Percentiles rank a stretch among this genome's conserved stretches.
Conservation (phyloP, 176 grass and related monocot species). For the Carex pumila region DNA sequence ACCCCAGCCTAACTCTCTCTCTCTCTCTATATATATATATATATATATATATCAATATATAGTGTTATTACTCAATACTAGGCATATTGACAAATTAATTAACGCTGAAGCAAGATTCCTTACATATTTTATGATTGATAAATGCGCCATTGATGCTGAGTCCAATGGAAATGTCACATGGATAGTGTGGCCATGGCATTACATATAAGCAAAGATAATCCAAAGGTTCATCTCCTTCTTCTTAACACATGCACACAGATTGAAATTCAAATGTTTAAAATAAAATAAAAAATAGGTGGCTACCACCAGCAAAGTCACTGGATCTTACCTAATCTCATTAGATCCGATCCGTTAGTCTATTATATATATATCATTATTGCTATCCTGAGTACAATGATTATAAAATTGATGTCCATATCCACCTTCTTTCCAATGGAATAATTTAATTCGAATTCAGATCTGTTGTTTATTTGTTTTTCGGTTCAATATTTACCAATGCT, state of each 20-base stretch:
- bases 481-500: not conserved
- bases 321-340: not conserved
- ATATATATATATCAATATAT: too few species aligned
- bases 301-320: not conserved
- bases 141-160: conserved; percentile 8
- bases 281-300: not conserved
- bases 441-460: not conserved
- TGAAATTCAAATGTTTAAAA: not conserved
- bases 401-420: not conserved
- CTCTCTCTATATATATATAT: too few species aligned
- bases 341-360: not conserved
- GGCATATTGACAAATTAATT: conserved; percentile 14
- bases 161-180: conserved; percentile 6
- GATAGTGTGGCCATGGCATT: conserved; percentile 2
- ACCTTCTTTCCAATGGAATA: not conserved
- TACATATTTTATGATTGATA: not conserved
- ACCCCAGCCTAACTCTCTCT: too few species aligned
- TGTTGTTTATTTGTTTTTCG: not conserved
- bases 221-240: conserved; percentile 7
- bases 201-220: conserved; percentile 3
- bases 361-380: not conserved
- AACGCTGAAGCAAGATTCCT: conserved; percentile 12
- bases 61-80: too few species aligned
- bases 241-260: not conserved
- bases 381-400: not conserved